Base-by-base conservation (phyloP, 495 filamentous ascomycete genomes). In the Hypomontagnella monticulosa region DNA sequence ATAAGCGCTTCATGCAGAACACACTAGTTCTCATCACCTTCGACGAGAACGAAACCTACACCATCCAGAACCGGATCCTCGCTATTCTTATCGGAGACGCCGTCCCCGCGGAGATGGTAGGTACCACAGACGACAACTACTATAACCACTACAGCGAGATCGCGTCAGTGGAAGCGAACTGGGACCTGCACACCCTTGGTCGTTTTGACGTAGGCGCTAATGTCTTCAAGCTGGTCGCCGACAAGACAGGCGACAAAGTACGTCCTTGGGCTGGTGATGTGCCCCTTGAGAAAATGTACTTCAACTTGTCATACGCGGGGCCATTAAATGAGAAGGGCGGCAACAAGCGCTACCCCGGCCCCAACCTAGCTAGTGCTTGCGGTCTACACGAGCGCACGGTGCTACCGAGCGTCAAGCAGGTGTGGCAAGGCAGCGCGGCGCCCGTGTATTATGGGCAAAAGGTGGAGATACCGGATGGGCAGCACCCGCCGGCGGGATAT, bases 101-200 rank as follows among this genome's bases (percentile, higher is more conserved):
- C 27, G 75, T 93, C 18, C 86, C 87, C 19, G 48, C 78, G 4
- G 37, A 80, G 44, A 78, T 87, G 9, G 78, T 83, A 55, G 87
- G 87, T 23, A 89, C 87, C 12, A 83, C 74, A 3, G 90, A 92
- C 67, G 67, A 81, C 71, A 85, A 79, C 46, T 91, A 85, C 80
- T 92, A 92, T 77, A 86, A 81, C 69, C 89, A 91, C 77, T 91
- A 89, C 81, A 89, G 84, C 34, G 78, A 83, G 55, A 82, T 93
- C 59, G 79, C 89, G 8, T 87, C 87, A 15, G 80, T 88, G 16
- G 78, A 82, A 20, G 85, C 85, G 7, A 92, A 92, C 80, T 88
- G 80, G 80, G 70, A 72, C 48, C 73, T 80, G 6, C 72, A 73
- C 61, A 77, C 76, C 11, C 72, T 80, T 1, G 78, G 78, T 3